Base-by-base conservation (phyloP, 345 rosid genomes). In the Melaleuca alternifolia region DNA sequence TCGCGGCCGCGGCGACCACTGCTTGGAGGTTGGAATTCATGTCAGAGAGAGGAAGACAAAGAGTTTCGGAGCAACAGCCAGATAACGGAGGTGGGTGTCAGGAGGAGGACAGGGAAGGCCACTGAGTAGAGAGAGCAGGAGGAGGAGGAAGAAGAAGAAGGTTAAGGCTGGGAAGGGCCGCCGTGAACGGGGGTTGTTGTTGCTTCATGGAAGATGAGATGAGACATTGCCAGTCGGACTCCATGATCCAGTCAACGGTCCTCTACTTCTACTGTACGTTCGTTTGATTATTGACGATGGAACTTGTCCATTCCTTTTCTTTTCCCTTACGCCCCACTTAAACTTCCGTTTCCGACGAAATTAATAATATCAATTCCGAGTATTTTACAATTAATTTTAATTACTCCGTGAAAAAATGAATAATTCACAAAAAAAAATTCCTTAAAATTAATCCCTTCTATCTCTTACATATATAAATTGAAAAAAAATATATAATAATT, bases 1-100 rank as follows among this genome's bases (percentile, higher is more conserved):
- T 89, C 3, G 85, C 87, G 14, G 56, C 13, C n/a, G 92, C 92
- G 10, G 95, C 92, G 5, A 93, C 10, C 50, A 91, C 41, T 0
- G 84, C 79, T 85, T 83, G 75, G 65, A 86, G 1, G 76, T 1
- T 1, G 15, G 41, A 0, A 18, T 30, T 76, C 94, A 93, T 91
- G 53, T 51, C 44, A 50, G 82, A 41, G 41, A 41, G 41, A 41
- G 41, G 41, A 4, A 41, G 41, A 41, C 4, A 41, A 41, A 41
- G 41, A 41, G 41, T 41, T 41, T 41, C 3, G 33, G 26, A 51
- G 37, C 12, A 41, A 13, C 5, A 15, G 37, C 24, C 41, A 30
- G 46, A 84, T 23, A 12, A 54, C 33, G 85, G 51, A 54, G 20
- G 21, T 54, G 56, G 44, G 61, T 10, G 18, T 84, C 33, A 50